Conservation (phyloP, 139 green algal species). For the Coelastrella sp. region DNA sequence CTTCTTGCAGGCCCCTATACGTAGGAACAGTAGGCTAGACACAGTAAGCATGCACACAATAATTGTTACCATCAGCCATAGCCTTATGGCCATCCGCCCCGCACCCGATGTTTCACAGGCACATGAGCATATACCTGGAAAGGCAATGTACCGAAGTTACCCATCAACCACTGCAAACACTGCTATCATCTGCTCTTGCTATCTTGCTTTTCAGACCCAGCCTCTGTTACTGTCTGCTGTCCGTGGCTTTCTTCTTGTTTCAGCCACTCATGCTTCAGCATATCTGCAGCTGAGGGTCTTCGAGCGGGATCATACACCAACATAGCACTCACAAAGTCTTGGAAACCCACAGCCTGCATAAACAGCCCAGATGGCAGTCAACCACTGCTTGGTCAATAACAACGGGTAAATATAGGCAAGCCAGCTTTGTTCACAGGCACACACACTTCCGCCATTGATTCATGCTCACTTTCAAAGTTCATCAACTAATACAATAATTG, state of each 20-base stretch:
- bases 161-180: too few relatives aligned
- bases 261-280: slow-evolving; percentile 23
- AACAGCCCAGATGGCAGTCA: neutral
- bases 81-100: too few relatives aligned
- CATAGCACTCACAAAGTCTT: slow-evolving; percentile 72
- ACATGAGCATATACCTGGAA: too few relatives aligned
- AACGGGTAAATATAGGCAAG: too few relatives aligned
- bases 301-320: slow-evolving; percentile 72
- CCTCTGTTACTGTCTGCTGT: neutral
- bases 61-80: too few relatives aligned
- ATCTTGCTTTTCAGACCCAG: too few relatives aligned
- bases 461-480: neutral
- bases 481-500: neutral
- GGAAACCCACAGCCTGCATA: neutral
- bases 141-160: too few relatives aligned
- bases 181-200: too few relatives aligned
- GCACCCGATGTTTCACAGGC: too few relatives aligned
- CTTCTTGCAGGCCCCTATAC: too few relatives aligned
- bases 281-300: slow-evolving; percentile 69
- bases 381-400: neutral
- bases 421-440: neutral
- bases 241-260: neutral
- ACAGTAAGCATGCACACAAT: too few relatives aligned
- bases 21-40: too few relatives aligned
- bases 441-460: neutral